These are phyloP conservation scores for Teratosphaeria nubilosa DNA, from an alignment of 2,329 filamentous ascomycete species.

Conservation along the genomic window DNA sequence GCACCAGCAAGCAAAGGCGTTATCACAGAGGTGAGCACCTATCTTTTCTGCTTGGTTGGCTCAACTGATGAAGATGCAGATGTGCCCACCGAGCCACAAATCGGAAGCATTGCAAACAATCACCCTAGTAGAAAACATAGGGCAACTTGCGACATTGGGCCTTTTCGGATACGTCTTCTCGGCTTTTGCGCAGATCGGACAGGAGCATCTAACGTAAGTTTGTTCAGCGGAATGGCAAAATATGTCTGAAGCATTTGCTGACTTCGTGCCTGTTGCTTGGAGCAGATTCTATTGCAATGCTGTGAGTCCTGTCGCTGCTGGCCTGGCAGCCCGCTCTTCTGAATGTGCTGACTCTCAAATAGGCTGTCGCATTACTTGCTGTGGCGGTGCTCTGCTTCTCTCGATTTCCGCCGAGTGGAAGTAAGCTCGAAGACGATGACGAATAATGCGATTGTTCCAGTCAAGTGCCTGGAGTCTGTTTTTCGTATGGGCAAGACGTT, in stretches of 20 bases:
- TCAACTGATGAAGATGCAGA: not conserved
- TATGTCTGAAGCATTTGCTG: not conserved
- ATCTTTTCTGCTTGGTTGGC: not conserved
- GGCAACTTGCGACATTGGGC: not conserved
- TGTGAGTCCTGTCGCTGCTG: not conserved
- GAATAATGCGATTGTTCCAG: not conserved
- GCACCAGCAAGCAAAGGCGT: conserved; percentile 1
- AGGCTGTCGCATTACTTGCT: not conserved
- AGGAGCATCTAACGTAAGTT: not conserved
- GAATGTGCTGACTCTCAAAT: not conserved
- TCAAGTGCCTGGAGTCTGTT: not conserved
- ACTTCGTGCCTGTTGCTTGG: not conserved
- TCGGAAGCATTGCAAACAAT: not conserved
- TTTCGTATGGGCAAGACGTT: no score
- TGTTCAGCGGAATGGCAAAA: not conserved
- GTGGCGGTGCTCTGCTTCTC: not conserved
- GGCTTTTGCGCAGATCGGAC: not conserved
- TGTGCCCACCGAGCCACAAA: not conserved
- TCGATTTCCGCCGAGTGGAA: not conserved
- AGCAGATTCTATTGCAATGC: not conserved
- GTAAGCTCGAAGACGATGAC: not conserved
- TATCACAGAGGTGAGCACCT: not conserved
- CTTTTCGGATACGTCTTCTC: conserved; percentile 1
- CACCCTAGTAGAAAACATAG: not conserved
- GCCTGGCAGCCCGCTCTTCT: not conserved